Conservation (phyloP, 1,284 basidiomycete species). For the Ustilago loliicola region DNA sequence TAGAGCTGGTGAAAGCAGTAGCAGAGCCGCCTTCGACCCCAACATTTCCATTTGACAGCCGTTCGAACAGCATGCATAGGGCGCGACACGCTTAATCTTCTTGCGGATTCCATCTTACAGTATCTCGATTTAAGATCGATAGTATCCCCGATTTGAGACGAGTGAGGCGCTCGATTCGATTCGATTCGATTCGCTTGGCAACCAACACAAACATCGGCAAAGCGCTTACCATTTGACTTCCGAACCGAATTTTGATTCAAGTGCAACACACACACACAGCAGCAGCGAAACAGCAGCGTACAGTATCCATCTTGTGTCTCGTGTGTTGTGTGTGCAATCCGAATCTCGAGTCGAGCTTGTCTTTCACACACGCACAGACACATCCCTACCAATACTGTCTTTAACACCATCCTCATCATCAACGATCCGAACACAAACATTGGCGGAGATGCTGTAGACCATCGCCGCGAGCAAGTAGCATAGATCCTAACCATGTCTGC, state of each 20-base stretch:
- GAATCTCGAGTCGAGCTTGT: neutral
- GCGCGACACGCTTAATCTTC: too few species aligned
- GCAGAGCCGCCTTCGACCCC: too few species aligned
- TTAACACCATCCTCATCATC: neutral
- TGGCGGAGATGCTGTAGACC: conserved; percentile 13
- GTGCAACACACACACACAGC: neutral
- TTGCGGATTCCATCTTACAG: too few species aligned
- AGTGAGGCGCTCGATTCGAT: too few species aligned
- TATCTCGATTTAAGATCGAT: too few species aligned
- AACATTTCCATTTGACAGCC: too few species aligned
- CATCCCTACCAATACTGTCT: neutral
- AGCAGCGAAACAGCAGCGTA: neutral
- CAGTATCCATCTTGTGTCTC: too few species aligned
- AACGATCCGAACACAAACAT: neutral
- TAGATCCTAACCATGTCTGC: conserved; percentile 18
- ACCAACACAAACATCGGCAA: neutral
- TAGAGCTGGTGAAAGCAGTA: too few species aligned
- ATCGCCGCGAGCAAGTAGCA: neutral
- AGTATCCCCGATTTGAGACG: too few species aligned
- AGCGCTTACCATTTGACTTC: conserved; percentile 1
- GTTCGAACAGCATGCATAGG: too few species aligned
- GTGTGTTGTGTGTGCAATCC: neutral
- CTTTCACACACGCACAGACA: neutral
- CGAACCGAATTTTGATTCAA: conserved; percentile 7
- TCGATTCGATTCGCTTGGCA: too few species aligned